Percentiles rank a stretch among this genome's conserved stretches.
Conservation (phyloP, 2,329 filamentous ascomycete species). For the Trichophyton verrucosum region DNA sequence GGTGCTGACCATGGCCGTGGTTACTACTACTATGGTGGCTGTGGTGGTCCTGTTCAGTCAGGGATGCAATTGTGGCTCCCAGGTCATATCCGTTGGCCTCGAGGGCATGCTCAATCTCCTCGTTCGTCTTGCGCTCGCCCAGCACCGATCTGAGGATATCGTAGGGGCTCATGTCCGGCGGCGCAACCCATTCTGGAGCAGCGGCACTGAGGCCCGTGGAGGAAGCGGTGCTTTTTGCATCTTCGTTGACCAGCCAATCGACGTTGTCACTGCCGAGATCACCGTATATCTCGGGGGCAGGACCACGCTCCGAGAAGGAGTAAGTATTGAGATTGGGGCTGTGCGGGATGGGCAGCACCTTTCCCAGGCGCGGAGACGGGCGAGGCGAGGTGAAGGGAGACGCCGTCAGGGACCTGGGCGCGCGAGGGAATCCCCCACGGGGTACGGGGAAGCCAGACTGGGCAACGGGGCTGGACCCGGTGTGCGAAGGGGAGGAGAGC, state of each 20-base stretch:
- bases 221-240: conserved; percentile 66
- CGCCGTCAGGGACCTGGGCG: conserved; percentile 61
- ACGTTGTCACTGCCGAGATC: conserved; percentile 90
- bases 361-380: conserved; percentile 79
- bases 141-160: conserved; percentile 95
- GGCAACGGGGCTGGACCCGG: conserved; percentile 65
- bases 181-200: conserved; percentile 67
- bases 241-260: conserved; percentile 87
- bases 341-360: conserved; percentile 87
- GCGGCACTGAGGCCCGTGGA: conserved; percentile 69
- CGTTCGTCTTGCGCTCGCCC: conserved; percentile 75
- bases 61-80: conserved; percentile 74
- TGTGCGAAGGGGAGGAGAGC: conserved; percentile 65
- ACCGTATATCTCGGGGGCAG: conserved; percentile 73
- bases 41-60: conserved; percentile 58
- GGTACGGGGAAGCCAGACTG: conserved; percentile 65
- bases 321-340: conserved; percentile 91
- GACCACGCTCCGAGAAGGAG: conserved; percentile 76
- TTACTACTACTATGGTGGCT: too few relatives aligned
- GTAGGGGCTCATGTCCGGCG: conserved; percentile 90
- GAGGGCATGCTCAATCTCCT: conserved; percentile 86
- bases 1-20: conserved; percentile 11
- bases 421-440: conserved; percentile 61
- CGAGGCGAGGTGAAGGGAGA: conserved; percentile 91
- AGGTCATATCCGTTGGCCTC: conserved; percentile 85